These are phyloP conservation scores for Hericium coralloides DNA, from an alignment of 768 basidiomycete species.

Conservation along the genomic window DNA sequence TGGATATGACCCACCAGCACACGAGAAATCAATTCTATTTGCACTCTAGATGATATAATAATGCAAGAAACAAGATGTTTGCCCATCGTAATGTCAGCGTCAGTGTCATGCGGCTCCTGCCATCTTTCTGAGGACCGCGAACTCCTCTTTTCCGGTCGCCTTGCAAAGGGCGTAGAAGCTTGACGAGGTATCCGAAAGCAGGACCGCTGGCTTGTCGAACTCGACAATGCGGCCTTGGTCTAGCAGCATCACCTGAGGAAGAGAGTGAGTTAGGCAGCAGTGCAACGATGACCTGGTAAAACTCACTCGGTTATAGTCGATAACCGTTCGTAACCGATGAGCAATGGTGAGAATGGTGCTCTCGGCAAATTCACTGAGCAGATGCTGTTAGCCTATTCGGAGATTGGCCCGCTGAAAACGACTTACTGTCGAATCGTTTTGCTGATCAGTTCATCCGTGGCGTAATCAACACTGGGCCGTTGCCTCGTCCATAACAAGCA, in stretches of 20 bases:
- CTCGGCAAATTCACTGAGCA: slow-evolving; percentile 60
- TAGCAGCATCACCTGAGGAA: slow-evolving; percentile 60
- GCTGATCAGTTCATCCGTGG: slow-evolving; percentile 80
- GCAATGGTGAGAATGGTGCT: slow-evolving; percentile 82
- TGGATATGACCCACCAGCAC: too few species aligned
- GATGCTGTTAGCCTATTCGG: background rate
- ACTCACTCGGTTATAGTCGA: slow-evolving; percentile 76
- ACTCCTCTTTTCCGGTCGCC: slow-evolving; percentile 67
- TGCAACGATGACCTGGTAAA: background rate
- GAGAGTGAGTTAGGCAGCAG: slow-evolving; percentile 3
- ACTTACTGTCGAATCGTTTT: slow-evolving; percentile 74
- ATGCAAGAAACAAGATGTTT: too few species aligned
- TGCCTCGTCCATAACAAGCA: slow-evolving; percentile 83
- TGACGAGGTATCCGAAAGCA: slow-evolving; percentile 48
- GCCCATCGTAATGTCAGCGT: too few species aligned
- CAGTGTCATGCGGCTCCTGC: slow-evolving; percentile 29
- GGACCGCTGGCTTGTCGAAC: slow-evolving; percentile 53
- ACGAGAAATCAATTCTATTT: background rate
- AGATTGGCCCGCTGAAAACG: background rate
- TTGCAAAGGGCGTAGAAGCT: slow-evolving; percentile 63
- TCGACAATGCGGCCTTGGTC: slow-evolving; percentile 75
- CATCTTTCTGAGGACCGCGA: slow-evolving; percentile 58
- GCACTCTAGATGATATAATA: background rate
- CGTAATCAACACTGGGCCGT: slow-evolving; percentile 58
- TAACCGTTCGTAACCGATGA: slow-evolving; percentile 69